A percentile compares a stretch with the other conserved stretches of the same genome.
These are phyloP conservation scores for Epichloe brachyelytri DNA, from an alignment of 2,329 filamentous ascomycete genomes.

Conservation along the genomic window DNA sequence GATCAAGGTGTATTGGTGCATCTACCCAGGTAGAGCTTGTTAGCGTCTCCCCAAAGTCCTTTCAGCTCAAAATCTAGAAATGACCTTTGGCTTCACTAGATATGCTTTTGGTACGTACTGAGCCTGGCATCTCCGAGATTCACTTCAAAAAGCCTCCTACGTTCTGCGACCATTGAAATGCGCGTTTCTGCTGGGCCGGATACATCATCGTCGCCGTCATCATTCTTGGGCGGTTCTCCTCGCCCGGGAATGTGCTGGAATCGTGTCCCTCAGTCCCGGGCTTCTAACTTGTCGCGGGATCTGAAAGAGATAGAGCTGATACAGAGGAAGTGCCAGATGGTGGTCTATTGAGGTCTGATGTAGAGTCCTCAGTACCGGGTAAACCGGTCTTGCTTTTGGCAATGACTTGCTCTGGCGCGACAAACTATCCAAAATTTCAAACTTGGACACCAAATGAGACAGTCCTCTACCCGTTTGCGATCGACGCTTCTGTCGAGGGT, in stretches of 20 bases:
- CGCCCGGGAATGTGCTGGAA: too few relatives aligned
- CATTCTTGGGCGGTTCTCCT: background rate
- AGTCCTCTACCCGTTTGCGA: constrained; percentile 7
- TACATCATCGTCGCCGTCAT: background rate
- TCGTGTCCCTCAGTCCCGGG: too few relatives aligned
- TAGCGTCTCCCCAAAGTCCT: background rate
- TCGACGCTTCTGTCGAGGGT: background rate
- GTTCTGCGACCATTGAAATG: constrained; percentile 13
- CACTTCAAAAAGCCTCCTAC: constrained; percentile 12
- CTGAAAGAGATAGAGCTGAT: background rate
- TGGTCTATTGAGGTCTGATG: background rate
- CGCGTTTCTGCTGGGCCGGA: background rate
- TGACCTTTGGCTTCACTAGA: background rate
- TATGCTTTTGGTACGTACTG: background rate
- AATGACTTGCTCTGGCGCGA: constrained; percentile 1
- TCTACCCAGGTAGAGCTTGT: background rate
- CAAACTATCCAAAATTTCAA: constrained; percentile 18
- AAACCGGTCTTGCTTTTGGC: background rate
- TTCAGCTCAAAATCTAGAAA: background rate
- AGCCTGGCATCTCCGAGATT: background rate
- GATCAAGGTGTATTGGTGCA: background rate
- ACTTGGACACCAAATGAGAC: constrained; percentile 23
- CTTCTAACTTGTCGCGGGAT: background rate
- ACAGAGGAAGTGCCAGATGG: background rate
- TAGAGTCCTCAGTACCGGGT: background rate